Base-by-base conservation (phyloP, 2,329 filamentous ascomycete genomes). In the Curvularia hawaiiensis region DNA sequence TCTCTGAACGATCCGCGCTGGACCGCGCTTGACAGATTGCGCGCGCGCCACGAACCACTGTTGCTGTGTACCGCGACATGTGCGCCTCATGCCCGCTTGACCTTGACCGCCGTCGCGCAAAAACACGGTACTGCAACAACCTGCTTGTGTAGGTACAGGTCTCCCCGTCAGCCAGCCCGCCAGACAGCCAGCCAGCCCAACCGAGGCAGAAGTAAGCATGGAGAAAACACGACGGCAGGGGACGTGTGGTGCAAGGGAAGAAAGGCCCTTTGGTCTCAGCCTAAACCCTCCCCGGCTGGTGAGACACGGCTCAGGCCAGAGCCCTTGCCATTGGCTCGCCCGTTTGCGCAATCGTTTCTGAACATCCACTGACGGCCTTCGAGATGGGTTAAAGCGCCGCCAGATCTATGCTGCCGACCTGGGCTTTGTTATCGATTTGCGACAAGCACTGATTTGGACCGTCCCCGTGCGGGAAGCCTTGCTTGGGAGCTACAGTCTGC, bases 311-410 rank as follows among this genome's bases (percentile, higher is more conserved):
- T 47, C 45, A 43, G 56, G 46, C 54, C 40, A 33, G 31, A 26
- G 28, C 11, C 33, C 33, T 58, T 45, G 56, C 52, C 40, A 58
- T 58, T 58, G 56, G 56, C 56, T 48, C 51, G 40, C 47, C 52
- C 35, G 46, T 55, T 58, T 58, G 56, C 56, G 56, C 56, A 58
- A 58, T 58, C 46, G 52, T 58, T 50, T 58, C 40, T 52, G 41
- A 58, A 55, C 52, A 55, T 58, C 51, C 55, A 35, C 55, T 46
- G 52, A 50, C 26, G 56, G 52, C 51, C 55, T 54, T 58, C 56
- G 46, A 55, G 56, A 58, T 58, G 56, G 52, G 56, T 41, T 47
- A 58, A 58, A 51, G 56, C 52, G 55, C 55, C 55, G 55, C 55
- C 55, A 50, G 55, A 54, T 58, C 55, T 54, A 20, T 53, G 55